phyloP scores from a whole-genome alignment of 345 rosid species.

The Conringia planisiliqua region DNA sequence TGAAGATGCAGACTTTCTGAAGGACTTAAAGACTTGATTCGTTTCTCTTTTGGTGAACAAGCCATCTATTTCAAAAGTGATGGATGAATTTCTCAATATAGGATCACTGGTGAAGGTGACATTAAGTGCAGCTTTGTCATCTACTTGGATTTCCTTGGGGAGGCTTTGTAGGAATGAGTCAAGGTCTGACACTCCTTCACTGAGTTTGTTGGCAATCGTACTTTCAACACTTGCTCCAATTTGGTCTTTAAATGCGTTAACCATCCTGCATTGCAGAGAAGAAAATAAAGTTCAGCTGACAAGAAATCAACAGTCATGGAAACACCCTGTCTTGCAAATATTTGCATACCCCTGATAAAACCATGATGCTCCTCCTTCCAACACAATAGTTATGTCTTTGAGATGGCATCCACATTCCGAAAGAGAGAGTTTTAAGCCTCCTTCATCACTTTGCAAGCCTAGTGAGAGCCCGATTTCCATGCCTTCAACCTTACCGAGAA shows the following conservation, averaged over 20 bases:
- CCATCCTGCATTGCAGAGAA: constrained; percentile 52
- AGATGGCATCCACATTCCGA: constrained; percentile 80
- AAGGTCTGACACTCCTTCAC: constrained; percentile 70
- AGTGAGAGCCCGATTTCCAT: constrained; percentile 92
- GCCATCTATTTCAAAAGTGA: constrained; percentile 80
- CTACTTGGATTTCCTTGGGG: constrained; percentile 89
- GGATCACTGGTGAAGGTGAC: constrained; percentile 76
- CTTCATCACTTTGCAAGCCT: constrained; percentile 67
- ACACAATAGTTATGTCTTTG: constrained; percentile 55
- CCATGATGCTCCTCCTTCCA: constrained; percentile 98
- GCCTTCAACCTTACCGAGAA: constrained; percentile 85
- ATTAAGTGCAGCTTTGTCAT: constrained; percentile 82
- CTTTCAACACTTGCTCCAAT: constrained; percentile 80
- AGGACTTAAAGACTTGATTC: constrained; percentile 20
- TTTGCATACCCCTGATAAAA: constrained; percentile 85
- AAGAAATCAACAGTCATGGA: background rate
- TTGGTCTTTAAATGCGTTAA: constrained; percentile 81
- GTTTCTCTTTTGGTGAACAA: constrained; percentile 53
- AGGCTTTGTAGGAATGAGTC: constrained; percentile 69
- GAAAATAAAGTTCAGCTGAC: background rate
- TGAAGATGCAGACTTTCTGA: constrained; percentile 39
- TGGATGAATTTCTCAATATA: constrained; percentile 60
- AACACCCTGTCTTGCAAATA: background rate
- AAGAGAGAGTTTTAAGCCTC: constrained; percentile 70
- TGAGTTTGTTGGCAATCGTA: constrained; percentile 66